These are phyloP conservation scores for Decorospora gaudefroyi DNA, from an alignment of 2,329 filamentous ascomycete species.

Conservation along the genomic window DNA sequence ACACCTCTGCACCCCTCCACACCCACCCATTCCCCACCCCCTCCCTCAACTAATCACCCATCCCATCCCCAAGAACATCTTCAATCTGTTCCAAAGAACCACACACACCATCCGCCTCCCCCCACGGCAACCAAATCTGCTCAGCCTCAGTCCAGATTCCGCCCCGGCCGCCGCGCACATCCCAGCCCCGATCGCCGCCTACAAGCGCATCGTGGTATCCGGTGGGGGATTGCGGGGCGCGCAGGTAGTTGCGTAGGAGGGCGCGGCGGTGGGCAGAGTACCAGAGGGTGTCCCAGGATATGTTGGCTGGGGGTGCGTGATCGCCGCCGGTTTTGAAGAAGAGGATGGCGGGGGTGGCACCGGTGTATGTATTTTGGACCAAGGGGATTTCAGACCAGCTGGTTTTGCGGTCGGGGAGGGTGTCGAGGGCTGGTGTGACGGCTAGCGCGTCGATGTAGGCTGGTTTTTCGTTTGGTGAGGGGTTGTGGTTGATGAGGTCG, in stretches of 20 bases:
- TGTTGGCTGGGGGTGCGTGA: conserved; percentile 20
- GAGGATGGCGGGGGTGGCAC: conserved; percentile 53
- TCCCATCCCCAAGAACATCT: conserved; percentile 54
- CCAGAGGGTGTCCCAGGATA: conserved; percentile 56
- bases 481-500: conserved; percentile 30
- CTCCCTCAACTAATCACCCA: background rate
- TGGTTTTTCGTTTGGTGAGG: conserved; percentile 35
- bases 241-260: conserved; percentile 56
- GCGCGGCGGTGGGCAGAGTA: conserved; percentile 55
- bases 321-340: conserved; percentile 41
- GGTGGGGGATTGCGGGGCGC: conserved; percentile 50
- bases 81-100: conserved; percentile 47
- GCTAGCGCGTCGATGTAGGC: conserved; percentile 40
- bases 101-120: conserved; percentile 51
- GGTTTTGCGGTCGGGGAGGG: conserved; percentile 49
- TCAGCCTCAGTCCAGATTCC: conserved; percentile 59
- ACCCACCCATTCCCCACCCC: background rate
- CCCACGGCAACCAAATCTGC: conserved; percentile 54
- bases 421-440: conserved; percentile 45
- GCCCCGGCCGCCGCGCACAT: conserved; percentile 57
- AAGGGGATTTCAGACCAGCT: conserved; percentile 53
- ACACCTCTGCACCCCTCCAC: background rate
- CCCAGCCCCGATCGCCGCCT: conserved; percentile 56
- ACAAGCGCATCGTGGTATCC: conserved; percentile 52
- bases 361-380: conserved; percentile 55